Base-by-base conservation (phyloP, 208 protist genomes). In the Trypanosoma caninum region DNA sequence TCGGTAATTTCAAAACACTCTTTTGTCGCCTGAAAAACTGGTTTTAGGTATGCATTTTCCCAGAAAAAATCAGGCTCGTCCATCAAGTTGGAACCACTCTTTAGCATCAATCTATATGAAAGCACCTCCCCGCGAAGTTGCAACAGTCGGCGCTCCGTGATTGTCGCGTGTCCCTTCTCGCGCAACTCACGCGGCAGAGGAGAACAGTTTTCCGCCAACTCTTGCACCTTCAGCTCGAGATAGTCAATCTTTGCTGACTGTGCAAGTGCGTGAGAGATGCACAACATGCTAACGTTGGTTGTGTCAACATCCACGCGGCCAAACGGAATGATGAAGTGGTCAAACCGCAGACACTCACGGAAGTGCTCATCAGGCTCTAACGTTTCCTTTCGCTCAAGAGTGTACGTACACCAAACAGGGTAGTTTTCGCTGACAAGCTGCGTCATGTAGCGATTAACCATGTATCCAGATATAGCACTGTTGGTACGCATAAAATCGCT, bases 231-330 rank as follows among this genome's bases (percentile, higher is more conserved):
- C 13, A 87, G 41, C 48, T 91, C 84, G 3, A 91, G 69, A 59
- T 88, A 88, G 68, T 91, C 84, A 66, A 91, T 87, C 64, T 91
- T 91, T 20, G 80, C 84, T 2, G 76, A 87, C 58, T 91, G 84
- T 33, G 84, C 84, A 27, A 91, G 69, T 1, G 84, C 84, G 63
- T 91, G 84, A 2, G 78, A 77, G 18, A 64, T 74, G 52, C 79
- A 87, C n/a, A 88, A 65, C 84, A 87, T 91, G 28, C 74, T 48
- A 34, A 84, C 74, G 40, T 72, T 76, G 10, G 71, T 69, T n/a
- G 79, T 83, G n/a, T 72, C 69, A 61, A 78, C 46, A 40, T 84
- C 84, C 1, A 72, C 74, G 14, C 70, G 73, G 38, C 76, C 80
- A 65, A 69, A 87, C n/a, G 81, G 81, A 47, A 88, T 84, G 20